A percentile compares a stretch with the other conserved stretches of the same genome.
Evolutionary conservation across 2,329 filamentous ascomycete genomes (phyloP).

Genomic region (Paecilomyces sp.): DNA sequence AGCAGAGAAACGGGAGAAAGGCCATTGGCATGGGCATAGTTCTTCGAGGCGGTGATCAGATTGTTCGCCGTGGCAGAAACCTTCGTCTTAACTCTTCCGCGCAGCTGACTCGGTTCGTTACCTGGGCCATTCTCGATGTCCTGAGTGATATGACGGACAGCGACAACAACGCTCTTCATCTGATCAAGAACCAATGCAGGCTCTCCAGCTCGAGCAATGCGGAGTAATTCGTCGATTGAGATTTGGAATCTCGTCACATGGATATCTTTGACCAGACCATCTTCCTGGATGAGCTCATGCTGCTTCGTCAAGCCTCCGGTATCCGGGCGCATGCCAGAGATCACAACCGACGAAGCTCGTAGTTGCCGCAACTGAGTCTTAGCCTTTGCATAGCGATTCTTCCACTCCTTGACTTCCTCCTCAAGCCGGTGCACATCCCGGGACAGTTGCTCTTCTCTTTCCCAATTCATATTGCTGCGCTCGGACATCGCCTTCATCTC

Average conservation of each 20-base stretch:
- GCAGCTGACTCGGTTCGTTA: constrained; percentile 52
- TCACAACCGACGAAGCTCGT: constrained; percentile 70
- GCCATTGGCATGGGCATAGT: constrained; percentile 74
- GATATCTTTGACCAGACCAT: constrained; percentile 79
- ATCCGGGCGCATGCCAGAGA: constrained; percentile 44
- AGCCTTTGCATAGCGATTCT: constrained; percentile 75
- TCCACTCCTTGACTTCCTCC: constrained; percentile 81
- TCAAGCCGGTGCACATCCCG: constrained; percentile 70
- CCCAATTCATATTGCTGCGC: constrained; percentile 69
- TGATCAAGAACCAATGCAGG: constrained; percentile 70
- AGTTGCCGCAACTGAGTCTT: constrained; percentile 82
- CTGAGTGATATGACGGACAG: constrained; percentile 76
- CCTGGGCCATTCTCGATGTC: constrained; percentile 60
- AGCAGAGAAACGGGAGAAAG: constrained; percentile 88
- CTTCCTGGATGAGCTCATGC: constrained; percentile 62
- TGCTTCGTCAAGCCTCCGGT: constrained; percentile 53
- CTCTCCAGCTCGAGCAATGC: constrained; percentile 65
- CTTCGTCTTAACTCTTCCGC: constrained; percentile 65
- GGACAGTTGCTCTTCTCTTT: constrained; percentile 73
- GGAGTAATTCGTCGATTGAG: constrained; percentile 82
- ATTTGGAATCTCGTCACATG: constrained; percentile 95
- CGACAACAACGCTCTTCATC: constrained; percentile 79
- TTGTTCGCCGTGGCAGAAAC: constrained; percentile 94
- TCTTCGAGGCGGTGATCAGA: constrained; percentile 89
- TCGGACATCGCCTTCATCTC: constrained; percentile 87